These are phyloP conservation scores for Fallopia convolvulus DNA, from an alignment of 148 eudicot genomes.

Conservation along the genomic window DNA sequence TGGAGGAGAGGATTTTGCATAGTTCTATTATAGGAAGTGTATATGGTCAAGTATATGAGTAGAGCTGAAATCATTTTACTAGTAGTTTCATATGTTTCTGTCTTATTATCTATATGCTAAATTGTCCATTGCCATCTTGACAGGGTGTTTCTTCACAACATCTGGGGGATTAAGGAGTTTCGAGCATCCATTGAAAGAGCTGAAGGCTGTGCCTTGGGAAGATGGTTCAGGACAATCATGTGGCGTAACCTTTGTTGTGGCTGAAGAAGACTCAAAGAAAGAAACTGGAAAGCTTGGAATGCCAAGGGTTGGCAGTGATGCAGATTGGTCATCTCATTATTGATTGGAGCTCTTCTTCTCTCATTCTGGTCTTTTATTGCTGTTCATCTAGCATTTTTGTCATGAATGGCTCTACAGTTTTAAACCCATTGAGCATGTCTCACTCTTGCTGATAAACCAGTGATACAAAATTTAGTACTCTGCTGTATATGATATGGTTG, in stretches of 20 bases:
- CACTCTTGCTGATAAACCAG: not conserved
- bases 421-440: not conserved
- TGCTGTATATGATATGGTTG: not conserved
- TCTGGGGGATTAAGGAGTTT: conserved; percentile 69
- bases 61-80: not conserved
- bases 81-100: not conserved
- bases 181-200: conserved; percentile 57
- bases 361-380: not conserved
- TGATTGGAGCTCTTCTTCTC: not conserved
- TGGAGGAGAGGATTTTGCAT: not conserved
- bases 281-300: conserved; percentile 27
- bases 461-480: not conserved
- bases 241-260: conserved; percentile 62
- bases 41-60: not conserved
- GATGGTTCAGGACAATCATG: conserved; percentile 64
- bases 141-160: conserved; percentile 76
- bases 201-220: conserved; percentile 73
- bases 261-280: conserved; percentile 43
- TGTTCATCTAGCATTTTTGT: not conserved
- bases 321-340: conserved; percentile 50
- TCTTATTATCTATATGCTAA: not conserved
- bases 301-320: conserved; percentile 81
- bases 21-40: not conserved
- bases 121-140: not conserved
- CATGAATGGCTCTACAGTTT: not conserved